These are phyloP conservation scores for Candida lessepsii DNA, from an alignment of 805 yeast genomes.

Conservation along the genomic window DNA sequence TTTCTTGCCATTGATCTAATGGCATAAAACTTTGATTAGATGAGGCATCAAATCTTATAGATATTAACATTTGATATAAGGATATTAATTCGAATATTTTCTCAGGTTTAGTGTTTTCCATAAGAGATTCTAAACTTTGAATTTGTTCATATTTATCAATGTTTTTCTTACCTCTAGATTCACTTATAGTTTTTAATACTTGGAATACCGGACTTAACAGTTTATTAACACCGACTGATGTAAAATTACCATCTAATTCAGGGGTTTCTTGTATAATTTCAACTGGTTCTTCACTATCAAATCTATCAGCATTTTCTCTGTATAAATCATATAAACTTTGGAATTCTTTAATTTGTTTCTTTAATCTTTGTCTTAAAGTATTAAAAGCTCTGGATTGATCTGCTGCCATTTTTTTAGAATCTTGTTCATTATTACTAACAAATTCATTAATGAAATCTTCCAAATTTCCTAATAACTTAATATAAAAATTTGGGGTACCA, in stretches of 20 bases:
- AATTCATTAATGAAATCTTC: conserved; percentile 64
- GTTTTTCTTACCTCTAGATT: conserved; percentile 93
- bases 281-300: conserved; percentile 53
- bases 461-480: conserved; percentile 66
- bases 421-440: conserved; percentile 50
- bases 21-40: conserved; percentile 72
- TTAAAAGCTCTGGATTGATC: conserved; percentile 83
- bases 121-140: conserved; percentile 61
- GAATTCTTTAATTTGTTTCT: conserved; percentile 72
- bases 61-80: conserved; percentile 76
- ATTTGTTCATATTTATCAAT: conserved; percentile 82
- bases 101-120: conserved; percentile 25
- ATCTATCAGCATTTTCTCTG: conserved; percentile 71
- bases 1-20: conserved; percentile 71
- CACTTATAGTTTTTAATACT: conserved; percentile 70
- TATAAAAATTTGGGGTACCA: conserved; percentile 68
- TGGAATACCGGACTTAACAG: conserved; percentile 56
- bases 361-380: conserved; percentile 83
- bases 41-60: conserved; percentile 82
- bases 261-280: conserved; percentile 21
- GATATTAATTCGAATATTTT: conserved; percentile 73
- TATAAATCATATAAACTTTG: conserved; percentile 57
- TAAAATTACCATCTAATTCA: conserved; percentile 23
- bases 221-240: conserved; percentile 38
- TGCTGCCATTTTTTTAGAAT: conserved; percentile 69